A percentile compares a stretch with the other conserved stretches of the same genome.
Conservation (phyloP, 176 grass and related monocot genomes). For the Phragmites australis region DNA sequence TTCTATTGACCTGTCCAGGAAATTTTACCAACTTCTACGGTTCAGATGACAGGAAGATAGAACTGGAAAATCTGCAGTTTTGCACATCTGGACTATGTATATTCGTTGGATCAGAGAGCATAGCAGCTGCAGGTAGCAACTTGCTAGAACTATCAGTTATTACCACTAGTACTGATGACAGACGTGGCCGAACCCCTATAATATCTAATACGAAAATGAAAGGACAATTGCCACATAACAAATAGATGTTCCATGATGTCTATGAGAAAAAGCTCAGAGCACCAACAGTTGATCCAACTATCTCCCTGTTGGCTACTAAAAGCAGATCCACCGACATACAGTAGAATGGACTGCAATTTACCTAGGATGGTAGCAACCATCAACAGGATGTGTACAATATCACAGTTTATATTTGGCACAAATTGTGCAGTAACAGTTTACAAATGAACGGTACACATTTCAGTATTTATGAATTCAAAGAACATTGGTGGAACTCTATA, state of each 20-base stretch:
- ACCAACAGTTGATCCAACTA: constrained; percentile 23
- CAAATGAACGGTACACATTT: background rate
- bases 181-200: background rate
- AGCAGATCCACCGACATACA: constrained; percentile 41
- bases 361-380: background rate
- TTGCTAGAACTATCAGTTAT: background rate
- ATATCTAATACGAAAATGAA: constrained; percentile 1
- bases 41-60: too few relatives aligned
- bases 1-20: too few relatives aligned
- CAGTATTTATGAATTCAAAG: constrained; percentile 30
- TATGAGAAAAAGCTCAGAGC: background rate
- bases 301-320: background rate
- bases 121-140: too few relatives aligned
- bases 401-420: background rate
- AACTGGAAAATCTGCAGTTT: too few relatives aligned
- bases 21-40: too few relatives aligned
- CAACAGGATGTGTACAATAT: background rate
- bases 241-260: constrained; percentile 24
- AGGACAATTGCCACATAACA: background rate
- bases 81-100: too few relatives aligned
- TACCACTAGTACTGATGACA: background rate
- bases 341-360: background rate
- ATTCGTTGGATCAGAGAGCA: too few relatives aligned
- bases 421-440: constrained; percentile 23
- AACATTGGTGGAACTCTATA: constrained; percentile 33